phyloP scores from a whole-genome alignment of 2,329 filamentous ascomycete species.

The Escovopsis sp. region DNA sequence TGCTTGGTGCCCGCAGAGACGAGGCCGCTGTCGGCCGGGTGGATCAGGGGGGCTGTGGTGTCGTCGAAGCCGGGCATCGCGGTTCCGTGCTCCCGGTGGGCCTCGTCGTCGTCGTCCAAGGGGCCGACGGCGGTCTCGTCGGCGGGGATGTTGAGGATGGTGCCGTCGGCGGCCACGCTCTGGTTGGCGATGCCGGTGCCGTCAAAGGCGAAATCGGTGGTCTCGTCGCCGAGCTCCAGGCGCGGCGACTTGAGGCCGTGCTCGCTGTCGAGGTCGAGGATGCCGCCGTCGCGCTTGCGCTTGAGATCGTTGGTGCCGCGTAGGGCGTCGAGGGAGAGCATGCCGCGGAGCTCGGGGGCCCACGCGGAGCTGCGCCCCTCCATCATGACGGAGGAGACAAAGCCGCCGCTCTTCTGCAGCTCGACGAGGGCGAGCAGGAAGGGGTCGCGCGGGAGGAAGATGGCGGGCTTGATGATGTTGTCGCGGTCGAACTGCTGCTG shows the following conservation, averaged over 20 bases:
- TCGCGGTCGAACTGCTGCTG: slow-evolving; percentile 75
- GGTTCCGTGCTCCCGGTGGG: slow-evolving; percentile 28
- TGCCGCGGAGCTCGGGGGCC: slow-evolving; percentile 85
- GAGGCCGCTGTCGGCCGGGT: slow-evolving; percentile 71
- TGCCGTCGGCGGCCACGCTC: slow-evolving; percentile 40
- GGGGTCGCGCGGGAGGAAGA: slow-evolving; percentile 76
- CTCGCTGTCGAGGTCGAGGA: slow-evolving; percentile 63
- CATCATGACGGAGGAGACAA: slow-evolving; percentile 75
- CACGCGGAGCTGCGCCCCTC: slow-evolving; percentile 65
- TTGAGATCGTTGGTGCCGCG: slow-evolving; percentile 64
- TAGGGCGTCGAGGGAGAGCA: slow-evolving; percentile 76
- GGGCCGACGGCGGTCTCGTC: slow-evolving; percentile 32
- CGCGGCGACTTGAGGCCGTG: slow-evolving; percentile 54
- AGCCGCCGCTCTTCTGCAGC: slow-evolving; percentile 81
- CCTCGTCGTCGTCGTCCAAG: slow-evolving; percentile 30
- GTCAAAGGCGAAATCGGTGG: slow-evolving; percentile 27
- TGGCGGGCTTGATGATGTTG: slow-evolving; percentile 68
- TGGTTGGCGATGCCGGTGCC: slow-evolving; percentile 36
- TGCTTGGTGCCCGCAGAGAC: slow-evolving; percentile 88
- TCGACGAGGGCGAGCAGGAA: slow-evolving; percentile 77
- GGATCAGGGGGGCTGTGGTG: slow-evolving; percentile 58
- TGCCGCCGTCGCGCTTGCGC: slow-evolving; percentile 81
- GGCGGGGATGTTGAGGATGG: slow-evolving; percentile 49
- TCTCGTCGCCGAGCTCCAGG: slow-evolving; percentile 53
- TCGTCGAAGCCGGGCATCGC: slow-evolving; percentile 58